Percentiles rank a stretch among this genome's conserved stretches.
Conservation (phyloP, 768 basidiomycete species). For the Termitomyces sp. region DNA sequence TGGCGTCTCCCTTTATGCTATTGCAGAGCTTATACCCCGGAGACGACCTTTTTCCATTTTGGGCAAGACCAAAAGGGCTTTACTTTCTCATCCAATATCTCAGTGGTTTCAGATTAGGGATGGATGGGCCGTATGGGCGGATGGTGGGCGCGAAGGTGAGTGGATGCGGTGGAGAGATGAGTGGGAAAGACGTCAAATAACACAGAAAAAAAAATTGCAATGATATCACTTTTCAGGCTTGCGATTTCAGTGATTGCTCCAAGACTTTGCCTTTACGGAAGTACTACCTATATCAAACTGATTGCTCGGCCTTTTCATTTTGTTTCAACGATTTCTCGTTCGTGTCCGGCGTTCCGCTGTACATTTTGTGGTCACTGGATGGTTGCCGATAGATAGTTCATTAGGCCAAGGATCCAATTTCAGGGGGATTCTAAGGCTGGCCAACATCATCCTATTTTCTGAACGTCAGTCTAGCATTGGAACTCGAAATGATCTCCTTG, state of each 20-base stretch:
- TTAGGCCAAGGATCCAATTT: too few relatives aligned
- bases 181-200: slow-evolving; percentile 43
- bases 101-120: slow-evolving; percentile 73
- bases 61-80: slow-evolving; percentile 44
- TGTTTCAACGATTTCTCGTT: too few relatives aligned
- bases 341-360: too few relatives aligned
- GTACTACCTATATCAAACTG: too few relatives aligned
- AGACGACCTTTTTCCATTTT: slow-evolving; percentile 51
- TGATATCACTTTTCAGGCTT: slow-evolving; percentile 9
- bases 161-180: slow-evolving; percentile 65
- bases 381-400: too few relatives aligned
- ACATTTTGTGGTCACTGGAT: too few relatives aligned
- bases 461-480: too few relatives aligned
- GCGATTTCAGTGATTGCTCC: neutral
- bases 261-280: too few relatives aligned
- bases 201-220: slow-evolving; percentile 22
- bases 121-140: slow-evolving; percentile 79
- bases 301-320: too few relatives aligned
- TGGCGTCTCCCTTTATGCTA: slow-evolving; percentile 52
- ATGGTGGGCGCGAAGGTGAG: slow-evolving; percentile 73
- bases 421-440: too few relatives aligned
- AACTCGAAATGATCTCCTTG: too few relatives aligned
- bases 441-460: too few relatives aligned
- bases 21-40: slow-evolving; percentile 59
- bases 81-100: slow-evolving; percentile 58